phyloP scores from a whole-genome alignment of 768 basidiomycete species.

The Boletus huronensis region DNA sequence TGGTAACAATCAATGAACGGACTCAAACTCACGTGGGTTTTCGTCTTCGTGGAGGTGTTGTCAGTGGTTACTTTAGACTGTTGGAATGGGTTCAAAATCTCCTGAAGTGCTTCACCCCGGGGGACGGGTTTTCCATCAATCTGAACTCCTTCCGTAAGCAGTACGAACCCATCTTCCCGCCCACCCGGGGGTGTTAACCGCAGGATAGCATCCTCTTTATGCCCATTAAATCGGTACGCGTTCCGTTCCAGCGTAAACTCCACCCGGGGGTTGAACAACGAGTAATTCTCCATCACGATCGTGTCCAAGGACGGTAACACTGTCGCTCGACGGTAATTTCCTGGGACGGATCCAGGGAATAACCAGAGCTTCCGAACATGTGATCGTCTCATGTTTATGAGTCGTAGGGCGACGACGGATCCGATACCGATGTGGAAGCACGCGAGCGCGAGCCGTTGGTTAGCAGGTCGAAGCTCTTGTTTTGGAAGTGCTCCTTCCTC shows the following conservation, averaged over 20 bases:
- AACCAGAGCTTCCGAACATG: slow-evolving; percentile 33
- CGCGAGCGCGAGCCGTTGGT: slow-evolving; percentile 29
- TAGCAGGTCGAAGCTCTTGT: slow-evolving; percentile 28
- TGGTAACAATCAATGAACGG: neutral
- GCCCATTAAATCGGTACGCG: slow-evolving; percentile 19
- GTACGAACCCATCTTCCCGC: slow-evolving; percentile 19
- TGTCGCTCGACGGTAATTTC: slow-evolving; percentile 18
- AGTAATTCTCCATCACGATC: slow-evolving; percentile 24
- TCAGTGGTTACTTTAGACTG: neutral
- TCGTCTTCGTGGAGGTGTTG: slow-evolving; percentile 11
- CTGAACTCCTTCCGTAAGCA: slow-evolving; percentile 24
- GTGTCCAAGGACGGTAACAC: slow-evolving; percentile 24
- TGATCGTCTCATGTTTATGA: slow-evolving; percentile 26
- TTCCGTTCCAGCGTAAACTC: slow-evolving; percentile 26
- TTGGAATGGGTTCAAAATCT: slow-evolving; percentile 21
- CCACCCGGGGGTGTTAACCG: slow-evolving; percentile 11
- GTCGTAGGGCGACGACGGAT: slow-evolving; percentile 25
- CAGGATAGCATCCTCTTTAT: slow-evolving; percentile 22
- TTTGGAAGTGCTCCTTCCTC: slow-evolving; percentile 12
- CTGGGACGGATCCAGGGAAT: slow-evolving; percentile 24
- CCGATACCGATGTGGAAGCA: slow-evolving; percentile 29
- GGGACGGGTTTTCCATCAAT: slow-evolving; percentile 25
- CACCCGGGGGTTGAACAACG: slow-evolving; percentile 15
- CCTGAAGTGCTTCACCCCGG: slow-evolving; percentile 16
- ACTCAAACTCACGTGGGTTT: slow-evolving; percentile 13